These are phyloP conservation scores for Theileria annulata DNA, from an alignment of 169 alveolate species.

Conservation along the genomic window DNA sequence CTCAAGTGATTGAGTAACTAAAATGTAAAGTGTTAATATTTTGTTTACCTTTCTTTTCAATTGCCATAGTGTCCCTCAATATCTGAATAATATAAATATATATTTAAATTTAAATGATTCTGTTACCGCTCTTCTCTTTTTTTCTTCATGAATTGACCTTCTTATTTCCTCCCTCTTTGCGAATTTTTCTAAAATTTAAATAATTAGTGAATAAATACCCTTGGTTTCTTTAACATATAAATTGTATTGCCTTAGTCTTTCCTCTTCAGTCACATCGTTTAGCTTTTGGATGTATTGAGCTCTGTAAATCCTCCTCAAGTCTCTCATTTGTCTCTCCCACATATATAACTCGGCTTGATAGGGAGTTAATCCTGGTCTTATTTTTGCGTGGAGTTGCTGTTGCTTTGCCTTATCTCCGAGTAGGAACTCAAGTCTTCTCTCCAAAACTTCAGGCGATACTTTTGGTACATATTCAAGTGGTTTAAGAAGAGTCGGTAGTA, in stretches of 20 bases:
- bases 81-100: conserved; percentile 2
- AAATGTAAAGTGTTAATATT: not conserved
- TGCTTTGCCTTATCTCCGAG: conserved; percentile 73
- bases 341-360: conserved; percentile 80
- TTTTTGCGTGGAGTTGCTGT: conserved; percentile 77
- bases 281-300: conserved; percentile 81
- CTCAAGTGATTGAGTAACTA: conserved; percentile 74
- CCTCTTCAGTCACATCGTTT: conserved; percentile 78
- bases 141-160: conserved; percentile 45
- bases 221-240: conserved; percentile 47
- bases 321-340: conserved; percentile 87
- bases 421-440: conserved; percentile 76
- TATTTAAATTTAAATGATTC: not conserved
- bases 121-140: conserved; percentile 56
- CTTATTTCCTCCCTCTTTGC: conserved; percentile 46
- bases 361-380: conserved; percentile 82
- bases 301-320: conserved; percentile 75
- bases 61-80: conserved; percentile 57
- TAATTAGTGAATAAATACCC: conserved; percentile 38
- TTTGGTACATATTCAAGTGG: conserved; percentile 74
- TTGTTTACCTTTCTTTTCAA: conserved; percentile 43
- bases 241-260: conserved; percentile 71
- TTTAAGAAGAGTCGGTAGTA: conserved; percentile 47
- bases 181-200: conserved; percentile 19
- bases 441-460: conserved; percentile 73